Evolutionary conservation across 345 rosid species (phyloP).

Genomic region (Syzygium aromaticum): DNA sequence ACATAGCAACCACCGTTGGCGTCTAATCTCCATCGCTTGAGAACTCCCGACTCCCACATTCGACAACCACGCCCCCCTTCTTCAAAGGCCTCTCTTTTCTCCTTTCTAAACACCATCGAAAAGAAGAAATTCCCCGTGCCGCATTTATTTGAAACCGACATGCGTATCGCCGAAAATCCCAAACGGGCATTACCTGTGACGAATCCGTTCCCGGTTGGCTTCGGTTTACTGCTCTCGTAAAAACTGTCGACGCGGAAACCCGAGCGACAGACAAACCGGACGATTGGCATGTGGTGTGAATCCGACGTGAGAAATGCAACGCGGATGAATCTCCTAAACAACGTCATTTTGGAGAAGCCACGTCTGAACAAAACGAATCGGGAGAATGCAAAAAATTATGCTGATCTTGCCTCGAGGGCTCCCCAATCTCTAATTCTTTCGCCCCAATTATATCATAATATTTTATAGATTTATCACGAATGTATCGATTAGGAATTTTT

Average conservation of each 20-base stretch:
- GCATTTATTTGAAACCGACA: no score
- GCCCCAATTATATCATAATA: not conserved
- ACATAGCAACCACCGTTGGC: not conserved
- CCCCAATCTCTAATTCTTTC: not conserved
- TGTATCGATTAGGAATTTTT: accelerated
- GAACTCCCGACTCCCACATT: not conserved
- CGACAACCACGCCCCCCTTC: not conserved
- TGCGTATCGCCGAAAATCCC: not conserved
- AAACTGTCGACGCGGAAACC: not conserved
- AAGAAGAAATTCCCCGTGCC: not conserved
- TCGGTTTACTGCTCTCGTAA: accelerated
- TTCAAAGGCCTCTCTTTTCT: not conserved
- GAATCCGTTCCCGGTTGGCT: accelerated
- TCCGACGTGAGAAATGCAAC: not conserved
- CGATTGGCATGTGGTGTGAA: not conserved
- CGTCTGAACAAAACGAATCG: not conserved
- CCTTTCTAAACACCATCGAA: not conserved
- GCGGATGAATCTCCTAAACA: accelerated
- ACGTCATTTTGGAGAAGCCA: not conserved
- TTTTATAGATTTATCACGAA: accelerated
- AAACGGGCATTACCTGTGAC: not conserved
- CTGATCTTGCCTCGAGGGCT: not conserved
- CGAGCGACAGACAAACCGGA: accelerated
- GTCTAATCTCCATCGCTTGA: not conserved
- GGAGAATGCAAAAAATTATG: not conserved